Evolutionary conservation across 331 rosid genomes (phyloP).

Genomic region (Ulmus americana): DNA sequence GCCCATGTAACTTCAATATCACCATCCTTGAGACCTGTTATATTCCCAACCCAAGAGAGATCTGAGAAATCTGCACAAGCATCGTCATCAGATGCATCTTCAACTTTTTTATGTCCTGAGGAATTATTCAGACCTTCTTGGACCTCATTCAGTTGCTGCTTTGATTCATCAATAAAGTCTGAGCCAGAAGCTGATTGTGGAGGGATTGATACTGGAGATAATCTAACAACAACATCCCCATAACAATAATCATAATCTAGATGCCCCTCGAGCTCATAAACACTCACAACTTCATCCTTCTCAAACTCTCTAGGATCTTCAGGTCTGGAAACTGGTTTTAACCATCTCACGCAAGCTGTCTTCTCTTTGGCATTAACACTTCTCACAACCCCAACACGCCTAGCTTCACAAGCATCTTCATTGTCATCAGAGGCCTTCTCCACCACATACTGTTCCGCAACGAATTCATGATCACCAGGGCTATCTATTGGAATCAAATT

Average conservation of each 20-base stretch:
- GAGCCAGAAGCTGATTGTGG: constrained; percentile 36
- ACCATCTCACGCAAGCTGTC: constrained; percentile 87
- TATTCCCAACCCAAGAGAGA: constrained; percentile 96
- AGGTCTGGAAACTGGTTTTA: constrained; percentile 63
- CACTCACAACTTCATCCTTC: constrained; percentile 85
- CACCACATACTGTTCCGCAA: constrained; percentile 88
- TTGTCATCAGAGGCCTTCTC: constrained; percentile 82
- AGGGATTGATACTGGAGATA: constrained; percentile 59
- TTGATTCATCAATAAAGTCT: constrained; percentile 40
- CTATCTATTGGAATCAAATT: constrained; percentile 72
- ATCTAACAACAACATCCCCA: constrained; percentile 92
- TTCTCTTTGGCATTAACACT: constrained; percentile 91
- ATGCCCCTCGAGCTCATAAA: constrained; percentile 94
- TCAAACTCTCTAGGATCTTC: constrained; percentile 89
- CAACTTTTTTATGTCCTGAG: constrained; percentile 33
- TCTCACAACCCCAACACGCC: constrained; percentile 89
- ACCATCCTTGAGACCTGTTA: constrained; percentile 81
- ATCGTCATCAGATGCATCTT: constrained; percentile 36
- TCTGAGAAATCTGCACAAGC: constrained; percentile 51
- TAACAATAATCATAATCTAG: constrained; percentile 93
- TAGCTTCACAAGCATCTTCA: constrained; percentile 53
- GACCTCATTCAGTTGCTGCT: constrained; percentile 36
- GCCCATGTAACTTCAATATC: constrained; percentile 99
- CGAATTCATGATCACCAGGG: constrained; percentile 98
- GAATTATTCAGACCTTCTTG: constrained; percentile 26